phyloP scores from a whole-genome alignment of 2,329 filamentous ascomycete genomes.

The Neofusicoccum sp. region DNA sequence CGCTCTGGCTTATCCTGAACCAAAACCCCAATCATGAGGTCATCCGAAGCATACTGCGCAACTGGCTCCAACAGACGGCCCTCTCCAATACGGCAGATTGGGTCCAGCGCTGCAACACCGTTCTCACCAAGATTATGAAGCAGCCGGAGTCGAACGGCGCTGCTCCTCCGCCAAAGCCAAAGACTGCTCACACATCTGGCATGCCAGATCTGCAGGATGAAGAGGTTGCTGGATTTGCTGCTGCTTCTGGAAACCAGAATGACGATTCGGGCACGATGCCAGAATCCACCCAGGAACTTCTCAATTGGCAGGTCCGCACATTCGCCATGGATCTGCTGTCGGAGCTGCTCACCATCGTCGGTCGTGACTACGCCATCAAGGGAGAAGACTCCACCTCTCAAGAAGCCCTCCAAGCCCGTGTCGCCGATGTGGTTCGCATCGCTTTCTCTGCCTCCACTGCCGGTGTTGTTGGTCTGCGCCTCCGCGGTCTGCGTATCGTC shows the following conservation, averaged over 20 bases:
- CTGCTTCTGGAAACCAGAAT: conserved; percentile 62
- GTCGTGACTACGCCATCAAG: conserved; percentile 75
- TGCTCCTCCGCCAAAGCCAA: conserved; percentile 48
- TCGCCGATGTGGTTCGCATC: conserved; percentile 93
- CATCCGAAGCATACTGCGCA: conserved; percentile 83
- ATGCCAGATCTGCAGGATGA: conserved; percentile 89
- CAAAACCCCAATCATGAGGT: conserved; percentile 73
- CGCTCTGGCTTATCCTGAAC: conserved; percentile 89
- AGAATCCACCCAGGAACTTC: conserved; percentile 71
- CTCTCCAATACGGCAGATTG: conserved; percentile 78
- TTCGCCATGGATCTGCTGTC: conserved; percentile 90
- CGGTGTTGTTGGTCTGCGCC: conserved; percentile 82
- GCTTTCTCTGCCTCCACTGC: conserved; percentile 97
- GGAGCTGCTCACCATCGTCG: conserved; percentile 77
- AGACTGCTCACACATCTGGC: conserved; percentile 35
- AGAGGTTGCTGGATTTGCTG: conserved; percentile 92
- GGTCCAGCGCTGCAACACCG: conserved; percentile 85
- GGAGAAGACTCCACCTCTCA: conserved; percentile 75
- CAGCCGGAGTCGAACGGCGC: conserved; percentile 47
- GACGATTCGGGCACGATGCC: conserved; percentile 44
- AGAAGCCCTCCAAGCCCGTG: conserved; percentile 73
- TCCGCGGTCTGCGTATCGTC: conserved; percentile 92
- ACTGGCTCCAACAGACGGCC: conserved; percentile 92
- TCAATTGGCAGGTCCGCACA: conserved; percentile 93
- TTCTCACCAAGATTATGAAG: conserved; percentile 81